Evolutionary conservation across 169 alveolate species (phyloP).

Genomic region (Theileria annulata): DNA sequence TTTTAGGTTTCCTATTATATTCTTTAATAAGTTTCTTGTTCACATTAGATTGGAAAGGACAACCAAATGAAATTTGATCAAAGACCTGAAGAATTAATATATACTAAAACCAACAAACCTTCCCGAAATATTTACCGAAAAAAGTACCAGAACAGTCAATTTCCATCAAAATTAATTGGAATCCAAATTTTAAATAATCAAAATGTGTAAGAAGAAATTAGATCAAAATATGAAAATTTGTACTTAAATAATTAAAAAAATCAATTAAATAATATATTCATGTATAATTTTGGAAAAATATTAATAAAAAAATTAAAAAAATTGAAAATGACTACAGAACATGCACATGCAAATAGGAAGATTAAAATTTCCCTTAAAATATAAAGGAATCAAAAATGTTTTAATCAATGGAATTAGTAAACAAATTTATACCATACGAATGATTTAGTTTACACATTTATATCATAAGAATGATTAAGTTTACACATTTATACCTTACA

Average conservation of each 20-base stretch:
- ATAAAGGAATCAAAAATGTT: not conserved
- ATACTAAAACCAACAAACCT: constrained; percentile 12
- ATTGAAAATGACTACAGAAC: not conserved
- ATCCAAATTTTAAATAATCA: not conserved
- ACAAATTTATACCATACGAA: not conserved
- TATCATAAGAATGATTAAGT: not conserved
- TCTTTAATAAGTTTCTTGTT: constrained; percentile 7
- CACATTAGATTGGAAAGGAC: not conserved
- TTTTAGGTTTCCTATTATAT: constrained; percentile 13
- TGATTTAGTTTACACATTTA: not conserved
- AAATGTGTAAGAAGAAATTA: not conserved
- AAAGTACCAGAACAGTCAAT: constrained; percentile 32
- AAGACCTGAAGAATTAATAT: not conserved
- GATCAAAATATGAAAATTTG: not conserved
- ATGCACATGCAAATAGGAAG: constrained; percentile 9
- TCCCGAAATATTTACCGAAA: constrained; percentile 21
- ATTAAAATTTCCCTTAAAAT: not conserved
- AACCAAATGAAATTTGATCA: not conserved
- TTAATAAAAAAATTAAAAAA: not conserved
- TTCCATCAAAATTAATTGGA: constrained; percentile 10
- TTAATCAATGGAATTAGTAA: not conserved
- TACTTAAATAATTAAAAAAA: not conserved
- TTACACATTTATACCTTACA: not conserved
- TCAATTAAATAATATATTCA: not conserved
- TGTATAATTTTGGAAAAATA: not conserved